phyloP scores from a whole-genome alignment of 129 eudicot species.

The Centrapalus pauciflorus region DNA sequence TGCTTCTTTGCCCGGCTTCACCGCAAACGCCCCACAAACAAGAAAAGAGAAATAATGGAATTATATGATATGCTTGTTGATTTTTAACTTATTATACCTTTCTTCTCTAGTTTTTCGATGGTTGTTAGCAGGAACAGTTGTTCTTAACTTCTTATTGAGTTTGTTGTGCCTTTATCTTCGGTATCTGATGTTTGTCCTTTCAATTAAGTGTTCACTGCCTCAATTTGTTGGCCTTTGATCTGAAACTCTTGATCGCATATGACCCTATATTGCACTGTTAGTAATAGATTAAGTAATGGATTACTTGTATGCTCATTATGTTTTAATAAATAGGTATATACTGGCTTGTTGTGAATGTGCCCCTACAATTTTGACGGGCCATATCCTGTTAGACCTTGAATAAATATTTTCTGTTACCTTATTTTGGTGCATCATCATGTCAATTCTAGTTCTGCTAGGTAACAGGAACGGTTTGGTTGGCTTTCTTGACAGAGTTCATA shows the following conservation, averaged over 20 bases:
- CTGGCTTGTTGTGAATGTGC: no score
- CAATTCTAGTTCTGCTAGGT: neutral
- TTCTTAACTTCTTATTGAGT: neutral
- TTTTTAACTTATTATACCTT: neutral
- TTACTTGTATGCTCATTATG: no score
- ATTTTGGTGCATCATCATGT: neutral
- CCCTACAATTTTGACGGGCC: no score
- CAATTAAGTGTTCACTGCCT: neutral
- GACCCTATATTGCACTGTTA: no score
- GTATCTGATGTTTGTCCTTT: neutral
- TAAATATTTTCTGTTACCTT: neutral
- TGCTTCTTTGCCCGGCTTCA: neutral
- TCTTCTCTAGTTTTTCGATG: neutral
- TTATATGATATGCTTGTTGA: neutral
- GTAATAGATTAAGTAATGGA: no score
- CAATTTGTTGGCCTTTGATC: neutral
- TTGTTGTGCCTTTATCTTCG: neutral
- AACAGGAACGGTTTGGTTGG: neutral
- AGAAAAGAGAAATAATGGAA: neutral
- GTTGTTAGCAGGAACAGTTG: neutral
- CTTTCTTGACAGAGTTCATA: neutral
- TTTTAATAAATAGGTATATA: no score
- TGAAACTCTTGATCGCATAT: no score
- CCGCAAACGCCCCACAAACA: neutral
- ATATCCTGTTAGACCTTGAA: no score